Evolutionary conservation across 1,284 basidiomycete species (phyloP).

Genomic region (Boletus mariae): DNA sequence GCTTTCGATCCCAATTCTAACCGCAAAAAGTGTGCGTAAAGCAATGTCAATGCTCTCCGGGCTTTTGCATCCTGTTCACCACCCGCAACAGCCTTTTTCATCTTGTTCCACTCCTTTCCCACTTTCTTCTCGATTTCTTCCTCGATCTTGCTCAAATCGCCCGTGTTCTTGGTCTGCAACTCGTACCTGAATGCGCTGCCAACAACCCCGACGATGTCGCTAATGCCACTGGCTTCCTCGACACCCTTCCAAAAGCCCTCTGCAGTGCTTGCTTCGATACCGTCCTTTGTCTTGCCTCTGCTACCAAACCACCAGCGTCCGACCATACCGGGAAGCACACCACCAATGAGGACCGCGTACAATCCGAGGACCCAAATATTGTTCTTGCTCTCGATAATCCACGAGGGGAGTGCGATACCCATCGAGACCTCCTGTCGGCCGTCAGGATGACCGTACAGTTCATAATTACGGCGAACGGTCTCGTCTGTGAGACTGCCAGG

Average conservation of each 20-base stretch:
- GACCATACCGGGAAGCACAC: constrained; percentile 72
- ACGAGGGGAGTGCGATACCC: constrained; percentile 94
- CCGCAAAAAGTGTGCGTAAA: constrained; percentile 87
- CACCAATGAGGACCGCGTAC: constrained; percentile 88
- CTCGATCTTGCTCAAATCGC: constrained; percentile 59
- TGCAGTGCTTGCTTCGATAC: constrained; percentile 81
- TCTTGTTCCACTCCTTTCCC: constrained; percentile 51
- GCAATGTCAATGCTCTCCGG: constrained; percentile 58
- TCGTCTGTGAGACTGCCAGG: constrained; percentile 81
- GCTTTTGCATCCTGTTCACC: constrained; percentile 39
- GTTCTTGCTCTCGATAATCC: constrained; percentile 92
- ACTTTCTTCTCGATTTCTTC: constrained; percentile 48
- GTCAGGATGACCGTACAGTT: constrained; percentile 93
- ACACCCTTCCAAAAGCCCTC: constrained; percentile 87
- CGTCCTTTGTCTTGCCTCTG: constrained; percentile 89
- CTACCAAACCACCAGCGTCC: constrained; percentile 98
- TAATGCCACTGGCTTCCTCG: constrained; percentile 75
- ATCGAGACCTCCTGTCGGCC: constrained; percentile 93
- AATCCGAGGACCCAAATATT: constrained; percentile 86
- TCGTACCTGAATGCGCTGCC: constrained; percentile 75
- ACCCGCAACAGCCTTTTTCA: constrained; percentile 39
- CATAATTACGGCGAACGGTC: constrained; percentile 87
- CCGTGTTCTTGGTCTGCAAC: constrained; percentile 31
- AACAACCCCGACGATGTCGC: constrained; percentile 74
- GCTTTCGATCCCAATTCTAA: constrained; percentile 55